Percentiles rank a stretch among this genome's conserved stretches.
phyloP scores from a whole-genome alignment of 1,284 basidiomycete species.

The Malassezia sympodialis region DNA sequence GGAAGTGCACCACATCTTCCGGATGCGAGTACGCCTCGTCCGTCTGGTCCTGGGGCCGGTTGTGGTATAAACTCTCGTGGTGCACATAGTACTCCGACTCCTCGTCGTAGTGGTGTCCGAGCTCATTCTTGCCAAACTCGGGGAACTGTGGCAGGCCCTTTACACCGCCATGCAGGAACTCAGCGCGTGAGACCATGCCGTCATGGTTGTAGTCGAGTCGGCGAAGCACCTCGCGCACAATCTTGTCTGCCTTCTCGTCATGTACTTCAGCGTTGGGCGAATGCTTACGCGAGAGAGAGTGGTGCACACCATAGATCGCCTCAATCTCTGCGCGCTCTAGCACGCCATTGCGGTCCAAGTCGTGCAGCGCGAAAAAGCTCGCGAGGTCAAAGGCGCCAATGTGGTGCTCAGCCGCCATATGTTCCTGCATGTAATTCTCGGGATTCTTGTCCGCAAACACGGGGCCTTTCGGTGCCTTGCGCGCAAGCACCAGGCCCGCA shows the following conservation, averaged over 20 bases:
- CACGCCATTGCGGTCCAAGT: conserved; percentile 60
- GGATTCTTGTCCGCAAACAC: conserved; percentile 5
- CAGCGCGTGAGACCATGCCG: conserved; percentile 64
- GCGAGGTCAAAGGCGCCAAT: conserved; percentile 47
- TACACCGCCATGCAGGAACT: conserved; percentile 69
- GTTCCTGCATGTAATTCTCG: conserved; percentile 40
- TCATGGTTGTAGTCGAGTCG: conserved; percentile 70
- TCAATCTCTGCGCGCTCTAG: conserved; percentile 50
- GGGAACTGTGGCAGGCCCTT: conserved; percentile 68
- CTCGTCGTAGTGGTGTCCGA: conserved; percentile 76
- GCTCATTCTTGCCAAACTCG: conserved; percentile 51
- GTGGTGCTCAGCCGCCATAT: conserved; percentile 48
- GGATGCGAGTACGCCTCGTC: conserved; percentile 87
- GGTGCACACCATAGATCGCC: conserved; percentile 68
- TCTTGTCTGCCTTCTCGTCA: conserved; percentile 69
- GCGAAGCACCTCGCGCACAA: conserved; percentile 66
- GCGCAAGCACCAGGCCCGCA: neutral
- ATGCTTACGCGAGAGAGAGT: conserved; percentile 78
- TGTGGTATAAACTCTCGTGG: conserved; percentile 71
- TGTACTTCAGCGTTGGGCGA: conserved; percentile 68
- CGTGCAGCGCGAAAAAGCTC: conserved; percentile 66
- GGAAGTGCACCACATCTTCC: conserved; percentile 64
- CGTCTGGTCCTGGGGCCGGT: conserved; percentile 87
- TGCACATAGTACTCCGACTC: conserved; percentile 48
- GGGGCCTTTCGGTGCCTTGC: conserved; percentile 3